Conservation (phyloP, 331 rosid genomes). For the Pyracantha coccinea region DNA sequence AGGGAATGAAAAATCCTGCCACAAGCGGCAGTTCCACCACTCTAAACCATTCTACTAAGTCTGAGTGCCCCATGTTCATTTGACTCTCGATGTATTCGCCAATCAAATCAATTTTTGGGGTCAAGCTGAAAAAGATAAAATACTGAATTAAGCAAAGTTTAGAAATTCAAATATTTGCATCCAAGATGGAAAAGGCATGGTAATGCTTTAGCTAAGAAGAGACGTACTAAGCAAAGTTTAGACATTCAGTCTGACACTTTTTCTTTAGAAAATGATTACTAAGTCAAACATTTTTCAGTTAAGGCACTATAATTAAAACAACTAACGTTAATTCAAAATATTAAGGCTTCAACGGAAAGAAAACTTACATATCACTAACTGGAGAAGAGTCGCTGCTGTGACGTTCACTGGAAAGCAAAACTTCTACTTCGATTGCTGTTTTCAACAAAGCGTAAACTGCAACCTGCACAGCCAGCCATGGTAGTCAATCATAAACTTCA, state of each 20-base stretch:
- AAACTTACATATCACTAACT: conserved; percentile 54
- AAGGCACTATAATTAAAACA: neutral
- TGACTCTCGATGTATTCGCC: conserved; percentile 37
- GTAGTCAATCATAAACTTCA: neutral
- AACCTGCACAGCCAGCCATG: conserved; percentile 33
- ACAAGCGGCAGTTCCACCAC: conserved; percentile 37
- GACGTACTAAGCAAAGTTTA: conserved; percentile 7
- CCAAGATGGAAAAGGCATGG: neutral
- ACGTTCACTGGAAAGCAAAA: conserved; percentile 51
- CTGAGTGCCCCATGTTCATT: conserved; percentile 34
- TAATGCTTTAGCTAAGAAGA: neutral
- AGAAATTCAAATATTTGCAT: conserved; percentile 8
- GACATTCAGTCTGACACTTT: neutral
- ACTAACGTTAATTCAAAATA: neutral
- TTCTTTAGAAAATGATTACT: neutral
- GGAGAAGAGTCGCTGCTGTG: conserved; percentile 29
- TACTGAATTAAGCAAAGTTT: conserved; percentile 4
- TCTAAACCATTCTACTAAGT: conserved; percentile 54
- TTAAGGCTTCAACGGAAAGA: neutral
- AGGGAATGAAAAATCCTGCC: conserved; percentile 48
- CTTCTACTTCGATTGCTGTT: conserved; percentile 58
- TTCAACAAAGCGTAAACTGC: conserved; percentile 53
- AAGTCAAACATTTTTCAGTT: neutral
- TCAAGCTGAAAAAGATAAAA: conserved; percentile 42
- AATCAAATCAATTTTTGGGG: conserved; percentile 30